Evolutionary conservation across 169 alveolate genomes (phyloP), one percentile per base, ranked within the genome.

Genomic region (Eimeria praecox): DNA sequence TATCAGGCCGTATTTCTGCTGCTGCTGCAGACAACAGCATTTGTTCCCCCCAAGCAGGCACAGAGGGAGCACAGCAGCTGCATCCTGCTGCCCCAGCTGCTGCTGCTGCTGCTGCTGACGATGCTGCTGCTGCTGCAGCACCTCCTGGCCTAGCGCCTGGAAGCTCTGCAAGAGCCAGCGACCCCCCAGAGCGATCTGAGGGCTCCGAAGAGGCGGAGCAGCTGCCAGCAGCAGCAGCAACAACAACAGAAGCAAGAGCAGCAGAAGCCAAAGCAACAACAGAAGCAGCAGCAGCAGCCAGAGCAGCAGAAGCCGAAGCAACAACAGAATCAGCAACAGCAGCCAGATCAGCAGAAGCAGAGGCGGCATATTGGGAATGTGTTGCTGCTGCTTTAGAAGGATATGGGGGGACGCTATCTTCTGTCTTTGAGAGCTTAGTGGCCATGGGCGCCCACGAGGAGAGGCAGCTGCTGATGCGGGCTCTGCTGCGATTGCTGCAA

Each of bases 351-450:
- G 69, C 69, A 16, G 69, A 3, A 2, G 20, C 69, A 0, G 69
- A 59, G 69, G 92, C 78, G 46, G 52, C 78, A 12, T 85, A 85
- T 69, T 85, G 92, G 92, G 92, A 54, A 12, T 85, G 92, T 59
- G 35, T 85, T 38, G 78, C 92, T 27, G 92, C 42, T 46, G 78
- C 78, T 33, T 40, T 85, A n/a, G 92, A 85, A 49, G 92, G 78
- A 33, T 85, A 56, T 54, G 75, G 78, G n/a, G 92, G 56, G 54
- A 78, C 78, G 27, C 66, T 85, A 30, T 33, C 12, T 27, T 33
- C 35, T 33, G 78, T 56, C 12, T 27, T 59, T 12, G 92, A 59
- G 5, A 33, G n/a, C 9, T 35, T 85, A 5, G 92, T n/a, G 56
- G 92, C 80, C 2, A 56, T 35, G 40, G 92, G 92, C 24, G 92